Evolutionary conservation across 192 early-diverging fungal genomes (phyloP), one percentile per base, ranked within the genome.

Genomic region (Allomyces javanicus): DNA sequence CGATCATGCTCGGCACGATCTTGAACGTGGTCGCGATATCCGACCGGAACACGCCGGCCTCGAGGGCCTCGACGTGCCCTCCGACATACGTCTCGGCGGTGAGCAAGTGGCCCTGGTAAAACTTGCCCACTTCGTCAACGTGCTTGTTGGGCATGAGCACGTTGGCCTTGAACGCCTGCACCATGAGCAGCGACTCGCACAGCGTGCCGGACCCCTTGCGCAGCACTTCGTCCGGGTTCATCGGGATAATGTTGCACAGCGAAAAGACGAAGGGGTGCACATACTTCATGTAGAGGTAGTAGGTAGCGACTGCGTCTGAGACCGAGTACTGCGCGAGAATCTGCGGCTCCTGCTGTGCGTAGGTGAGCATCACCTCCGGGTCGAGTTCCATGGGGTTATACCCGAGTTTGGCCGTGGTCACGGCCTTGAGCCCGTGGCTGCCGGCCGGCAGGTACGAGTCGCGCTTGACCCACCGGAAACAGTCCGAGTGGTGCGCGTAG

Each of bases 241-340:
- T 85, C 0, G 96, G 96, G 70, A 99, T 97, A 70, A 99, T 94
- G 70, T 94, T 99, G 78, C 96, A 97, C 24, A 99, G 83, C n/a
- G 96, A 99, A 70, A 97, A 99, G 55, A 95, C 92, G 69, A 99
- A 99, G 26, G 94, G 94, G 73, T 99, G 88, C 26, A 99, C 93
- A 74, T 99, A 96, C 75, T 97, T 96, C 93, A 97, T 99, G 70
- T 97, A 99, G 10, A 99, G 75, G 65, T 99, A 99, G 72, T 96
- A 99, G 0, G 96, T 99, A 0, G 96, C 96, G 10, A 99, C 96
- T 0, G 96, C 96, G 77, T 99, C 96, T 25, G 96, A 99, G 40
- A 99, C 96, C 10, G 94, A 96, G 73, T 99, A 99, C 71, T 97
- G 93, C 5, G 96, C 90, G 63, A 99, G 77, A 10, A 78, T 86